phyloP scores from a whole-genome alignment of 495 filamentous ascomycete species.

The Penicillium taxi region DNA sequence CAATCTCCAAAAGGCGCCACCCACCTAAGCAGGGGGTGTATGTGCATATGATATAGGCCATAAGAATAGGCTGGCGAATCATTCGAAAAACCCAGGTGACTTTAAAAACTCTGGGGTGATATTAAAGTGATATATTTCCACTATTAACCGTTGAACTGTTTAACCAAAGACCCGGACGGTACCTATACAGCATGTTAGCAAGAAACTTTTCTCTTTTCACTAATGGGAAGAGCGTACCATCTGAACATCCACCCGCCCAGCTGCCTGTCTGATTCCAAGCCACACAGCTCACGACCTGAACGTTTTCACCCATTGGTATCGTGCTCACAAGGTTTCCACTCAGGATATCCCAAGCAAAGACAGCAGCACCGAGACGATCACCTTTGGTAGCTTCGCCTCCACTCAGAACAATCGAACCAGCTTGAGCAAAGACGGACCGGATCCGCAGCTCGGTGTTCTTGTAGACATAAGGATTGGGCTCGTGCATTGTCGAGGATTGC shows the following conservation, averaged over 20 bases:
- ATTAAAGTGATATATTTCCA: too few relatives aligned
- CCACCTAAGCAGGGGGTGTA: too few relatives aligned
- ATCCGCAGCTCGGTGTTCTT: slow-evolving; percentile 63
- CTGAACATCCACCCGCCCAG: slow-evolving; percentile 55
- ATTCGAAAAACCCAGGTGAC: too few relatives aligned
- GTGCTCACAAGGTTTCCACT: slow-evolving; percentile 59
- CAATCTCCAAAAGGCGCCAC: too few relatives aligned
- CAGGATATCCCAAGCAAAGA: slow-evolving; percentile 88
- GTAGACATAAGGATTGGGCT: slow-evolving; percentile 24
- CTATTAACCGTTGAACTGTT: slow-evolving; percentile 8
- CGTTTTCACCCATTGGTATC: slow-evolving; percentile 50
- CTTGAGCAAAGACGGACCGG: slow-evolving; percentile 61
- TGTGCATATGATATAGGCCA: too few relatives aligned
- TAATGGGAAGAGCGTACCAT: slow-evolving; percentile 34
- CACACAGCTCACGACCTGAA: slow-evolving; percentile 53
- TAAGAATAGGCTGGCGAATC: too few relatives aligned
- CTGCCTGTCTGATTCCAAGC: slow-evolving; percentile 66
- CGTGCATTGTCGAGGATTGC: slow-evolving; percentile 8
- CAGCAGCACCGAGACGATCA: slow-evolving; percentile 46
- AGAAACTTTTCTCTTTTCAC: background rate
- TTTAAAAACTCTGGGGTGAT: background rate
- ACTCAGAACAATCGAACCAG: slow-evolving; percentile 69
- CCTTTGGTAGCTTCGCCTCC: slow-evolving; percentile 61
- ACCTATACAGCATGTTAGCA: slow-evolving; percentile 8
- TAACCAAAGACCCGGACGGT: slow-evolving; percentile 22